Conservation (phyloP, 805 yeast species). For the Lachancea dasiensis region DNA sequence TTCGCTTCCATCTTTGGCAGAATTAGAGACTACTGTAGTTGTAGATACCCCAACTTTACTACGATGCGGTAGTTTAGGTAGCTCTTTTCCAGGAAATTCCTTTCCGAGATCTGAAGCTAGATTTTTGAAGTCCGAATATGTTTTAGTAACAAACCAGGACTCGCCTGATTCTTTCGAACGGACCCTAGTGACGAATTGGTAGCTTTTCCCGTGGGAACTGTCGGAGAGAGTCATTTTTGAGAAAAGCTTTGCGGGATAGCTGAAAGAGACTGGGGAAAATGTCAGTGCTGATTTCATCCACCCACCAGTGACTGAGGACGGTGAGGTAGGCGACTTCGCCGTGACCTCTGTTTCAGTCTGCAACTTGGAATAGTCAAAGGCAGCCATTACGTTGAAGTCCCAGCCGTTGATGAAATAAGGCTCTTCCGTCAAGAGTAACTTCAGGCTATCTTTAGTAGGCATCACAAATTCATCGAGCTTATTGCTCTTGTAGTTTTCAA, state of each 20-base stretch:
- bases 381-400: conserved; percentile 65
- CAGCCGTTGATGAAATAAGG: conserved; percentile 45
- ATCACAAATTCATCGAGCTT: conserved; percentile 33
- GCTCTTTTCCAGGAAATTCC: conserved; percentile 62
- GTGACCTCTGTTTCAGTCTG: neutral
- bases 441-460: conserved; percentile 37
- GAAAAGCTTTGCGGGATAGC: conserved; percentile 18
- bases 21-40: conserved; percentile 10
- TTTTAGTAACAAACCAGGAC: conserved; percentile 46
- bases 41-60: conserved; percentile 36
- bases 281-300: conserved; percentile 30
- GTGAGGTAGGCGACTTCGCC: neutral
- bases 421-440: conserved; percentile 30
- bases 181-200: conserved; percentile 46
- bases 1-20: neutral
- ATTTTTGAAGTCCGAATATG: conserved; percentile 62
- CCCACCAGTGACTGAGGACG: conserved; percentile 9
- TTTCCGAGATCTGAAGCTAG: conserved; percentile 48
- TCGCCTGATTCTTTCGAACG: conserved; percentile 31
- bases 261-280: conserved; percentile 15
- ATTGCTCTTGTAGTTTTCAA: conserved; percentile 28
- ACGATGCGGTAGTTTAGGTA: conserved; percentile 55
- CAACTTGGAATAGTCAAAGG: conserved; percentile 26
- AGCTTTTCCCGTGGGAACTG: conserved; percentile 17
- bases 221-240: conserved; percentile 25